phyloP scores from a whole-genome alignment of 306 rosid genomes.

The Trifolium repens region DNA sequence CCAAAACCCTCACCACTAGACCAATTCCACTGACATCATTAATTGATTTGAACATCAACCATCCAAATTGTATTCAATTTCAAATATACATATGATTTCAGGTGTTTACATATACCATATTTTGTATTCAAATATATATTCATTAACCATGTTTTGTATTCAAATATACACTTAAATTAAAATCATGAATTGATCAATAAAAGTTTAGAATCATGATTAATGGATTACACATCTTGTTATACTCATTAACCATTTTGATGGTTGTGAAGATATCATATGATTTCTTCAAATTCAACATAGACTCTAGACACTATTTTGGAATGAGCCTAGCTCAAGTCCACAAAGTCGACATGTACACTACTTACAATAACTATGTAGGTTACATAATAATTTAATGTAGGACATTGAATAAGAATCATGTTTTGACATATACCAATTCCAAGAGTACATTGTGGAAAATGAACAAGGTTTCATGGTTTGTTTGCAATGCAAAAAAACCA shows the following conservation, averaged over 20 bases:
- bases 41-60: too few species aligned
- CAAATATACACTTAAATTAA: too few species aligned
- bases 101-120: too few species aligned
- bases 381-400: background rate
- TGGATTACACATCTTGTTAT: too few species aligned
- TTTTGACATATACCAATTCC: background rate
- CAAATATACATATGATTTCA: too few species aligned
- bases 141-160: too few species aligned
- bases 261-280: background rate
- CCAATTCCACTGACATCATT: too few species aligned
- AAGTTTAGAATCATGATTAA: too few species aligned
- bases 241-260: background rate
- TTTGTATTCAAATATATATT: too few species aligned
- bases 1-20: too few species aligned
- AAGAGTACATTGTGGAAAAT: constrained; percentile 3
- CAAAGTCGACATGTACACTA: background rate
- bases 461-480: constrained; percentile 18
- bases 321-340: background rate
- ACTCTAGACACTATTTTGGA: background rate
- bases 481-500: constrained; percentile 41
- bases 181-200: background rate
- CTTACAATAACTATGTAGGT: background rate
- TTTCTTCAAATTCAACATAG: background rate
- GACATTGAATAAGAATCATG: constrained; percentile 5
- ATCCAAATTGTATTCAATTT: background rate